Base-by-base conservation (phyloP, 2,329 filamentous ascomycete genomes). In the Aureobasidium vineae region DNA sequence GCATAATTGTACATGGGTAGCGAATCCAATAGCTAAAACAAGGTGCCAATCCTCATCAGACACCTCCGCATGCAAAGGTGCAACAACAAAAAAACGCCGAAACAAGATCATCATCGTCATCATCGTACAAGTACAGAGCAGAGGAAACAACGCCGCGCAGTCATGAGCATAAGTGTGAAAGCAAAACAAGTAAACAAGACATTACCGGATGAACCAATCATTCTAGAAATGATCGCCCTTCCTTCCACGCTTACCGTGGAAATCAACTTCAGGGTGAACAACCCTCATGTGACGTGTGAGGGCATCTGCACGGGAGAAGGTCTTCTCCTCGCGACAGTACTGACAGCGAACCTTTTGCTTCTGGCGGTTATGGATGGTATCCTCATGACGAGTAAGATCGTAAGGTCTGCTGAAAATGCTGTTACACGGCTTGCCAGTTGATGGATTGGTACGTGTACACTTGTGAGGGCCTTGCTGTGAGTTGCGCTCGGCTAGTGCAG, bases 261-360 rank as follows among this genome's bases (percentile, higher is more conserved):
- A 88, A 69, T 93, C 90, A 66, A 94, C 85, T 69, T 97, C 91
- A 0, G 94, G 93, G 77, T 97, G 94, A 70, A 96, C 94, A 57
- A 97, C 93, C 41, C 92, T 88, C 84, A 97, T 96, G 76, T 99
- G 95, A 68, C 95, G 84, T 16, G 94, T 98, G 56, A 98, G 83
- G 1, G 95, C 95, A 80, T 99, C 95, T 70, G 94, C 95, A 67
- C 95, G 88, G 72, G 92, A 97, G 75, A 99, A 99, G 0, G 92
- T 96, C 84, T 98, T 98, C 75, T 98, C 94, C 73, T 98, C 93
- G 1, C 91, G 92, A 79, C 95, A 99, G 56, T 97, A 80, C 69
- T 93, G 88, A 78, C 95, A 99, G 52, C 92, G 88, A 8, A 97
- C 92, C 81, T 98, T 98, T 77, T 93, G 88, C 83, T 97, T 97